Evolutionary conservation across 2,329 filamentous ascomycete species (phyloP).

Genomic region (Penicillium oxalicum): DNA sequence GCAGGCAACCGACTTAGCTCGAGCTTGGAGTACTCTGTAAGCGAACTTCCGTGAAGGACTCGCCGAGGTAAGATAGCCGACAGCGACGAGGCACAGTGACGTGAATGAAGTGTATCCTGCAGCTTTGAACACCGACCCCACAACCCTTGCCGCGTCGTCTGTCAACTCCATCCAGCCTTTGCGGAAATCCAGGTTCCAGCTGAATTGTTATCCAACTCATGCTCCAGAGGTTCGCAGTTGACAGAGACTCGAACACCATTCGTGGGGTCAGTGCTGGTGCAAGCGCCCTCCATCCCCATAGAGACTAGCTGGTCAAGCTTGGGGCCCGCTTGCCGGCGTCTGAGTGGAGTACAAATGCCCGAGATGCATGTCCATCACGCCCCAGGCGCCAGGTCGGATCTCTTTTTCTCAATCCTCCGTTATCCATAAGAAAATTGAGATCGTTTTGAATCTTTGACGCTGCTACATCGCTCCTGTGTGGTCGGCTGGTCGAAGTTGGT

Average conservation of each 20-base stretch:
- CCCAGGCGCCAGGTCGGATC: slow-evolving; percentile 13
- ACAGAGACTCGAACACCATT: slow-evolving; percentile 2
- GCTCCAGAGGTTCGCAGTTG: neutral
- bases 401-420: neutral
- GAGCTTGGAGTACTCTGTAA: too few species aligned
- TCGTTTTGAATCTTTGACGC: neutral
- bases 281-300: slow-evolving; percentile 15
- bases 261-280: slow-evolving; percentile 2
- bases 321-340: slow-evolving; percentile 7
- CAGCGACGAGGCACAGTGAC: too few species aligned
- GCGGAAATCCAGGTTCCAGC: too few species aligned
- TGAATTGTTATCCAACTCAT: neutral
- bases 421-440: neutral
- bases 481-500: neutral
- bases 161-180: too few species aligned
- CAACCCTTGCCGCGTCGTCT: too few species aligned
- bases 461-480: neutral
- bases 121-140: too few species aligned
- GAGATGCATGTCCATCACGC: slow-evolving; percentile 18
- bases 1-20: too few species aligned
- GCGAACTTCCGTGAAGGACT: too few species aligned
- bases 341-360: slow-evolving; percentile 12
- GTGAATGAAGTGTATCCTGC: too few species aligned
- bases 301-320: slow-evolving; percentile 8
- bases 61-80: too few species aligned